phyloP scores from a whole-genome alignment of 1,284 basidiomycete species.

The Kalmanozyma brasiliensis region DNA sequence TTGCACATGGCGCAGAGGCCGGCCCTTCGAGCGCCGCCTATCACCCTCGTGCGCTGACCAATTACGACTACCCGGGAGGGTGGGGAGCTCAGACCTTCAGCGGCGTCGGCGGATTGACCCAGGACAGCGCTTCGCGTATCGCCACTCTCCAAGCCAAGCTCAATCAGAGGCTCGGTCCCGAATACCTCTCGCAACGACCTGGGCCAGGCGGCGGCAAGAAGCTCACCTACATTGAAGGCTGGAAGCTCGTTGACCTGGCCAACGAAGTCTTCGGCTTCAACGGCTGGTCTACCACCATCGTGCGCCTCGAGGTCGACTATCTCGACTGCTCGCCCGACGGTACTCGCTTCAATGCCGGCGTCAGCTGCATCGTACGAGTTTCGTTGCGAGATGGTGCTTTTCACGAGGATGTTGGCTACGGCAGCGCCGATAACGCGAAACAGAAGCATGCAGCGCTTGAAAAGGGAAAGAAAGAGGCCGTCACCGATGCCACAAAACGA shows the following conservation, averaged over 20 bases:
- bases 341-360: slow-evolving; percentile 77
- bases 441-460: slow-evolving; percentile 87
- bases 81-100: slow-evolving; percentile 42
- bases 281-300: slow-evolving; percentile 90
- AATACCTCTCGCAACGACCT: slow-evolving; percentile 87
- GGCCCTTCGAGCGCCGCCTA: slow-evolving; percentile 13
- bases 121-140: slow-evolving; percentile 68
- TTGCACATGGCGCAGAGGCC: background rate
- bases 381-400: slow-evolving; percentile 86
- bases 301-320: slow-evolving; percentile 78
- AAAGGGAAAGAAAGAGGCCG: slow-evolving; percentile 98
- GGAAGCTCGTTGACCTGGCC: slow-evolving; percentile 79
- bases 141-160: slow-evolving; percentile 83
- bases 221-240: slow-evolving; percentile 94
- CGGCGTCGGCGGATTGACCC: slow-evolving; percentile 35
- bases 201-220: slow-evolving; percentile 79
- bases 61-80: slow-evolving; percentile 49
- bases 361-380: slow-evolving; percentile 85
- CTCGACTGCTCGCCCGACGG: slow-evolving; percentile 72
- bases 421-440: slow-evolving; percentile 83
- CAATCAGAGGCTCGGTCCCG: slow-evolving; percentile 88
- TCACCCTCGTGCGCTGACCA: slow-evolving; percentile 29
- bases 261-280: slow-evolving; percentile 99
- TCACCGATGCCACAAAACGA: slow-evolving; percentile 92
- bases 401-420: slow-evolving; percentile 86